Base-by-base conservation (phyloP, 805 yeast species). In the Komagataella pastoris region DNA sequence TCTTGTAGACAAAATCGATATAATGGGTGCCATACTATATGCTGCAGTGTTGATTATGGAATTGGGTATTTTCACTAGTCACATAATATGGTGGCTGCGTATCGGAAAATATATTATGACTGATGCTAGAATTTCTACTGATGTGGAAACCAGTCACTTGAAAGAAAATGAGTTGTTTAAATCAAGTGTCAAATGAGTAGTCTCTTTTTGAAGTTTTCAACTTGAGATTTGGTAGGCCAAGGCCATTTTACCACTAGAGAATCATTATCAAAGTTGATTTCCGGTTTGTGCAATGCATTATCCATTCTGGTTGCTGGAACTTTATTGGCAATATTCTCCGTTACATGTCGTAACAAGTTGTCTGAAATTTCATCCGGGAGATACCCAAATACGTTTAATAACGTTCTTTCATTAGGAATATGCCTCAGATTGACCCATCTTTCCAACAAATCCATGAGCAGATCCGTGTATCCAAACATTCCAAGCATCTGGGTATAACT, bases 1-100 rank as follows among this genome's bases (percentile, higher is more conserved):
- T 36, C 59, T 68, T 4, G 74, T 81, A 19, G 14, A 21, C 3
- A 46, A 46, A 10, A 63, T 85, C 63, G 97, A 91, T 64, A 62
- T 80, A 14, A 74, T 91, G 77, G 95, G 97, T 46, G 75, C 87
- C 61, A 73, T 85, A 0, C 71, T 89, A 46, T 91, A 89, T 62
- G 77, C 81, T 7, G 71, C 88, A 30, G 88, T 90, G 21, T 75
- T 88, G 7, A 83, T 66, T 0, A 61, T 89, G 68, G 98, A 91
- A 61, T 48, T 80, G 1, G 97, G 97, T 0, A 82, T 91, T 6
- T 82, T 83, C 59, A 21, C 67, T 0, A 80, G 90, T 50, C 97
- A 89, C 53, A 59, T 74, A 3, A 69, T 85, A 6, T 89, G 97
- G 97, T 70, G 72, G 58, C 54, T 79, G 47, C 24, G 21, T 24